Conservation (phyloP, 495 filamentous ascomycete species). For the Neurospora hispaniola region DNA sequence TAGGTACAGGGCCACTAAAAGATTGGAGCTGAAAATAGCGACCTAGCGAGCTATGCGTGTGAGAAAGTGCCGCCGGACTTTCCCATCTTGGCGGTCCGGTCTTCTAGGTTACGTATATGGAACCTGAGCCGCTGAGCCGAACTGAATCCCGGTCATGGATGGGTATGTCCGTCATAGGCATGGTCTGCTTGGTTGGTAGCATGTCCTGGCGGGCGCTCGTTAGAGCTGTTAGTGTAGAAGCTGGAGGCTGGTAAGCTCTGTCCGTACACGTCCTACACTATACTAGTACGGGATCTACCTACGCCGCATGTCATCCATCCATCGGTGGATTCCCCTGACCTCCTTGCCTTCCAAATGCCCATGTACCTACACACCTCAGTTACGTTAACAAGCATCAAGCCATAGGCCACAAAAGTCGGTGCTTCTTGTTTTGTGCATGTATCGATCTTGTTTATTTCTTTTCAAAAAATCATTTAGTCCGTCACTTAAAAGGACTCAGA, state of each 20-base stretch:
- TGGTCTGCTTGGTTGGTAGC: too few relatives aligned
- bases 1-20: not conserved
- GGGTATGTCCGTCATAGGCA: not conserved
- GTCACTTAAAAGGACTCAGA: too few relatives aligned
- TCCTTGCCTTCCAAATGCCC: too few relatives aligned
- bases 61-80: not conserved
- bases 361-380: not conserved
- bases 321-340: not conserved
- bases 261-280: too few relatives aligned
- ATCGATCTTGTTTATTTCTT: too few relatives aligned
- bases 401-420: not conserved
- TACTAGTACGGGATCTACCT: not conserved
- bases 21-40: not conserved
- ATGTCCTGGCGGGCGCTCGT: not conserved
- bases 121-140: not conserved
- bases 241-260: not conserved
- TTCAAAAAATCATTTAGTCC: too few relatives aligned
- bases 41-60: not conserved
- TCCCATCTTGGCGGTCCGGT: not conserved
- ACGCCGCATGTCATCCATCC: not conserved
- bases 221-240: not conserved
- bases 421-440: too few relatives aligned
- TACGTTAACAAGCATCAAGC: not conserved
- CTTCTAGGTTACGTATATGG: not conserved
- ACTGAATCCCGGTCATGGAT: not conserved